Evolutionary conservation across 345 rosid species (phyloP).

Genomic region (Camelina hispida): DNA sequence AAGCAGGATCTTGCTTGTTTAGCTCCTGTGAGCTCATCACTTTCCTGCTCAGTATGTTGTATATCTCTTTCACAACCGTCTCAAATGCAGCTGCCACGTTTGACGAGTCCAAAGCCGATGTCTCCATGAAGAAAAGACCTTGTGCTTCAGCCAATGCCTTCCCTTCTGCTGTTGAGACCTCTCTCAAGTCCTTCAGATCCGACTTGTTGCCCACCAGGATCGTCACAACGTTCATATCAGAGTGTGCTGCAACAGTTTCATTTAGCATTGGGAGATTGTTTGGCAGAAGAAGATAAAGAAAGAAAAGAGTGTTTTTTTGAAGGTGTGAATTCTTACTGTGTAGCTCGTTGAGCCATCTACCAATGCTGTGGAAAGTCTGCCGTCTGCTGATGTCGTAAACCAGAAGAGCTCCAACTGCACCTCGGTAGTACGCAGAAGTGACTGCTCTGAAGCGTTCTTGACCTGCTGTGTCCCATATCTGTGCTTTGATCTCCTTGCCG

Average conservation of each 20-base stretch:
- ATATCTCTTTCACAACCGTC: slow-evolving; percentile 93
- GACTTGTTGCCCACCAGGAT: slow-evolving; percentile 92
- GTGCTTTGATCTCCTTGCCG: slow-evolving; percentile 93
- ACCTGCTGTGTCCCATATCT: slow-evolving; percentile 99
- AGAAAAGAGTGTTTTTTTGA: not conserved
- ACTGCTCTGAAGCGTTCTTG: slow-evolving; percentile 99
- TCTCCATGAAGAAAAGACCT: slow-evolving; percentile 92
- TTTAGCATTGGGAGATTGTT: not conserved
- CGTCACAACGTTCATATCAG: slow-evolving; percentile 97
- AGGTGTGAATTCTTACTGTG: slow-evolving; percentile 70
- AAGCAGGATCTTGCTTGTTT: slow-evolving; percentile 64
- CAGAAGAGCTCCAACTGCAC: slow-evolving; percentile 97
- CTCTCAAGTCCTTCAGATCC: slow-evolving; percentile 91
- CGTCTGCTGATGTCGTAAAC: slow-evolving; percentile 94
- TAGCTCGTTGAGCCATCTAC: slow-evolving; percentile 98
- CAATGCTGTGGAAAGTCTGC: slow-evolving; percentile 87
- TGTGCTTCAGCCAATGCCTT: slow-evolving; percentile 86
- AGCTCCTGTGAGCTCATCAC: slow-evolving; percentile 82
- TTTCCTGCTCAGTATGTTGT: slow-evolving; percentile 85
- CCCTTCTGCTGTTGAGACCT: slow-evolving; percentile 85
- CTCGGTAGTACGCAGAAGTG: slow-evolving; percentile 94
- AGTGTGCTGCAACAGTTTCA: slow-evolving; percentile 71
- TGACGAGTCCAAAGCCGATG: slow-evolving; percentile 95
- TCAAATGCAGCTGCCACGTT: slow-evolving; percentile 89
- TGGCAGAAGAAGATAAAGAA: not conserved